These are phyloP conservation scores for Cajanus cajan DNA, from an alignment of 306 rosid species.

Conservation along the genomic window DNA sequence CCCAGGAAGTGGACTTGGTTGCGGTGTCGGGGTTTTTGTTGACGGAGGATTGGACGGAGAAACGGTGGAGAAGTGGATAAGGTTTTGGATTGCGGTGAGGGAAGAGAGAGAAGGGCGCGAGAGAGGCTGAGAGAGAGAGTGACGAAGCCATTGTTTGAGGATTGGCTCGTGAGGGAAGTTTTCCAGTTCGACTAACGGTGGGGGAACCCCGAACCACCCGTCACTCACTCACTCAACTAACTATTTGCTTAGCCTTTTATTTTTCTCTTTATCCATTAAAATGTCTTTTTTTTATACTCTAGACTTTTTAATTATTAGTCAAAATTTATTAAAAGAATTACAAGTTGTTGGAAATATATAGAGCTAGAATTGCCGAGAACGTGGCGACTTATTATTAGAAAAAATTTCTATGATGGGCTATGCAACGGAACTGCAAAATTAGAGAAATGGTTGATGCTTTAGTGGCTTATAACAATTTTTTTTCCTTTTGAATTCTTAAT, in stretches of 20 bases:
- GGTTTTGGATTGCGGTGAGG: slow-evolving; percentile 29
- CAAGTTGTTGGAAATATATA: no score
- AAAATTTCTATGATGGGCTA: no score
- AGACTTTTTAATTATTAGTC: no score
- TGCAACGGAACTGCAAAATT: no score
- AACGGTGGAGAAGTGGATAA: slow-evolving; percentile 24
- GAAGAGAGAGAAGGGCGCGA: slow-evolving; percentile 32
- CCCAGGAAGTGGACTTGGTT: slow-evolving; percentile 66
- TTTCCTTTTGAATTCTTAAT: no score
- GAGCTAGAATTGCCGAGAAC: no score
- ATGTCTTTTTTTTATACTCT: no score
- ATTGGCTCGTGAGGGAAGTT: neutral
- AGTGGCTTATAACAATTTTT: no score
- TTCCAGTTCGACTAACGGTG: slow-evolving; percentile 18
- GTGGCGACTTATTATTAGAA: no score
- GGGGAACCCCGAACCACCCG: neutral
- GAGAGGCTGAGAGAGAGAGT: slow-evolving; percentile 25
- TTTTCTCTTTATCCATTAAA: neutral
- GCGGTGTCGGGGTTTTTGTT: slow-evolving; percentile 41
- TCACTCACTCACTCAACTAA: neutral
- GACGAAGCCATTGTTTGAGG: slow-evolving; percentile 46
- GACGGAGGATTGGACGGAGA: slow-evolving; percentile 53
- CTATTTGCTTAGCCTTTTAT: neutral
- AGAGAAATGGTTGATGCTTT: no score
- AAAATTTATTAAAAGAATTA: no score